Conservation (phyloP, 2,329 filamentous ascomycete species). For the Trichoderma sp. region DNA sequence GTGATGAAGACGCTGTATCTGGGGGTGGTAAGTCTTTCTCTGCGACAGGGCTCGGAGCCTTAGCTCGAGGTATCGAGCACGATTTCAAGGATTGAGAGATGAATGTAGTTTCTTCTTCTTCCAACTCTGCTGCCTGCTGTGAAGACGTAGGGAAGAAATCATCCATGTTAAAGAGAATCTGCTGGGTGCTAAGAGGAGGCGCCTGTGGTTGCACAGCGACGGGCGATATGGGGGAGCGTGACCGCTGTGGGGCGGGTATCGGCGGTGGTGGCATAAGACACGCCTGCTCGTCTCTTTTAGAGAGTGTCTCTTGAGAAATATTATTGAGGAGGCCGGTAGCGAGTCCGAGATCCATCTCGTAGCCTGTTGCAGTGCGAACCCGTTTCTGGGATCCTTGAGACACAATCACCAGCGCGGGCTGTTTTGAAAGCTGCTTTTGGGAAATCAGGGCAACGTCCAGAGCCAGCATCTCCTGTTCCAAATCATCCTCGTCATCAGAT, state of each 20-base stretch:
- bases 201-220: constrained; percentile 23
- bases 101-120: constrained; percentile 32
- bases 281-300: background rate
- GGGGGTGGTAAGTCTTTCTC: background rate
- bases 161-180: constrained; percentile 51
- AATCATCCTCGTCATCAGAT: constrained; percentile 28
- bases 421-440: background rate
- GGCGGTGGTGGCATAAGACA: constrained; percentile 8
- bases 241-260: background rate
- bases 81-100: constrained; percentile 7
- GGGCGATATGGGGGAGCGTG: constrained; percentile 21
- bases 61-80: background rate
- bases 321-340: background rate
- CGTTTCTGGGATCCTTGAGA: background rate
- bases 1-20: background rate
- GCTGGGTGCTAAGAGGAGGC: constrained; percentile 47
- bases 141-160: constrained; percentile 56
- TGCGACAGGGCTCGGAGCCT: background rate
- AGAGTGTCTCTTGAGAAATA: background rate
- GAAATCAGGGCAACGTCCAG: constrained; percentile 22
- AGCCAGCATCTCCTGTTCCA: constrained; percentile 28
- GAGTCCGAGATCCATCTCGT: constrained; percentile 10
- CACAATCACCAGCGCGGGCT: background rate
- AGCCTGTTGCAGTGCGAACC: background rate
- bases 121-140: constrained; percentile 54